Percentiles rank a stretch among this genome's conserved stretches.
Evolutionary conservation across 2,329 filamentous ascomycete genomes (phyloP).

Genomic region (Calonectria crousiana): DNA sequence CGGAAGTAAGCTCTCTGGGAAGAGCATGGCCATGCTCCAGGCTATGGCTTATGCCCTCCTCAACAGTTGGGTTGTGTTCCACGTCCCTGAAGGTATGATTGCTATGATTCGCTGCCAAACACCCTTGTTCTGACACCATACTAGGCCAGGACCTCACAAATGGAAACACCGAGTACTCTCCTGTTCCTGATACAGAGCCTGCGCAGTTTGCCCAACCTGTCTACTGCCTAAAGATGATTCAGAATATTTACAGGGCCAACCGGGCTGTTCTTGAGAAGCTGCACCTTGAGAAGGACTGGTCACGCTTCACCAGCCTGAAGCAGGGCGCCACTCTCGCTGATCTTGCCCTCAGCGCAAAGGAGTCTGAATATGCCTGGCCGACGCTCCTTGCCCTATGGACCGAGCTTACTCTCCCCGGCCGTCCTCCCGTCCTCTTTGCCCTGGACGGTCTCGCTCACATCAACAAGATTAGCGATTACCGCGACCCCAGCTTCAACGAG

Average conservation of each 20-base stretch:
- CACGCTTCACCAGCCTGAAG: conserved; percentile 57
- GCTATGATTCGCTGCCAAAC: not conserved
- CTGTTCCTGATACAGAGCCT: conserved; percentile 70
- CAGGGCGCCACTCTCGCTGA: conserved; percentile 75
- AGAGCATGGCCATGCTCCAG: conserved; percentile 88
- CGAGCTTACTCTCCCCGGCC: conserved; percentile 73
- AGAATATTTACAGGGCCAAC: conserved; percentile 81
- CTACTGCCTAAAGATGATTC: conserved; percentile 81
- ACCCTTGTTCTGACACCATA: conserved; percentile 17
- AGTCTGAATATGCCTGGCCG: conserved; percentile 82
- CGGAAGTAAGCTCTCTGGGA: conserved; percentile 82
- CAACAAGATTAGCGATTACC: conserved; percentile 84
- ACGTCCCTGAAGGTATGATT: conserved; percentile 84
- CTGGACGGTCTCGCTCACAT: conserved; percentile 85
- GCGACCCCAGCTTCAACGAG: conserved; percentile 74
- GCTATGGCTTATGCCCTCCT: conserved; percentile 84
- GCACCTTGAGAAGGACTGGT: conserved; percentile 59
- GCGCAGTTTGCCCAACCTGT: conserved; percentile 81
- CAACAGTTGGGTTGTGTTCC: conserved; percentile 89
- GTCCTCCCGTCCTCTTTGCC: conserved; percentile 75
- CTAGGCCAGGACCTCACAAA: conserved; percentile 82
- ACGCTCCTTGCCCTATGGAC: conserved; percentile 85
- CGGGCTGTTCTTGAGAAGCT: conserved; percentile 68
- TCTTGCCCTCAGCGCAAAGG: conserved; percentile 77
- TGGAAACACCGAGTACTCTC: conserved; percentile 83